phyloP scores from a whole-genome alignment of 305 asterid species.

The Nicotiana rustica region DNA sequence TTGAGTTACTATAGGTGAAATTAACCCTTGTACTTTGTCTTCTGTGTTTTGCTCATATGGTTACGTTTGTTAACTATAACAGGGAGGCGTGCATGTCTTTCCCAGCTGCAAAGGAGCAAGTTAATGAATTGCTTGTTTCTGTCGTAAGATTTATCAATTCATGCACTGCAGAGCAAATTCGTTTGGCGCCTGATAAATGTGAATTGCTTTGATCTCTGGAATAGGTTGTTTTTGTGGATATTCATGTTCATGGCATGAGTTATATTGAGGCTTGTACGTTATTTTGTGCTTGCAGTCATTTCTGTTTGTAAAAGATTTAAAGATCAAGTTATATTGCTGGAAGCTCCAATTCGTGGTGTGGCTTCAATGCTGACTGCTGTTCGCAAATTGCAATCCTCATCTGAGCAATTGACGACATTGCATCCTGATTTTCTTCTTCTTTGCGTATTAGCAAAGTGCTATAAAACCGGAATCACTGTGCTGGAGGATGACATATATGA shows the following conservation, averaged over 20 bases:
- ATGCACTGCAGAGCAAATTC: constrained; percentile 79
- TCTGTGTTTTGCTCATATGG: not conserved
- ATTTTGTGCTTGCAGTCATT: constrained; percentile 64
- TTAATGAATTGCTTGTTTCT: constrained; percentile 57
- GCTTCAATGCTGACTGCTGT: constrained; percentile 80
- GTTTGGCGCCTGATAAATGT: constrained; percentile 85
- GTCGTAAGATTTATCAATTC: constrained; percentile 72
- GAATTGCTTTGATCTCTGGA: constrained; percentile 32
- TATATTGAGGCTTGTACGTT: constrained; percentile 37
- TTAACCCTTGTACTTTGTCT: constrained; percentile 26
- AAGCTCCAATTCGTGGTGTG: constrained; percentile 89
- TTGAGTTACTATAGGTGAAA: no score
- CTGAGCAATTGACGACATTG: constrained; percentile 84
- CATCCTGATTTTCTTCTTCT: constrained; percentile 91
- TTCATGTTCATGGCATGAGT: not conserved
- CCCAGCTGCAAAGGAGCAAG: constrained; percentile 66
- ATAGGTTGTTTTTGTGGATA: constrained; percentile 31
- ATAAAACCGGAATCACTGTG: constrained; percentile 75
- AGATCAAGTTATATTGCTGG: constrained; percentile 73
- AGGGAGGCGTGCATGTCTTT: constrained; percentile 77
- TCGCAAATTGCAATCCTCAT: constrained; percentile 72
- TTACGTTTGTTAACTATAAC: constrained; percentile 38
- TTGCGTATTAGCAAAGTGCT: constrained; percentile 83
- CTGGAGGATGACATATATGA: constrained; percentile 80
- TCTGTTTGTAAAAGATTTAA: constrained; percentile 81